Conservation (phyloP, 2,329 filamentous ascomycete genomes). For the Fusarium sp. region DNA sequence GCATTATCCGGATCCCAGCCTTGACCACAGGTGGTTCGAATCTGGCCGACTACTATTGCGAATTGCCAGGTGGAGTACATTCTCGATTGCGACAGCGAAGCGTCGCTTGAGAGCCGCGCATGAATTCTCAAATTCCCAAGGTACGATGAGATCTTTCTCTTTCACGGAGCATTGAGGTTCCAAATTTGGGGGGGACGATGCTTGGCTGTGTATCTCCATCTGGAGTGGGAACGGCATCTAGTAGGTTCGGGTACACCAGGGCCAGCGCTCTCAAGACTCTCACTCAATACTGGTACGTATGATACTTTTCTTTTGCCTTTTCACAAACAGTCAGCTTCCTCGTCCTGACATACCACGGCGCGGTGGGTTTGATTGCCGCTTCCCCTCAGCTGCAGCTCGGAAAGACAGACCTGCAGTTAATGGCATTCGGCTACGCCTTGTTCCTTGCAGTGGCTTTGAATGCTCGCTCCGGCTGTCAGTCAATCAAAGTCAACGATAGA, state of each 20-base stretch:
- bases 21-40: constrained; percentile 2
- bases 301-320: background rate
- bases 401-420: background rate
- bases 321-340: background rate
- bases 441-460: background rate
- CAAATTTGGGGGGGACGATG: background rate
- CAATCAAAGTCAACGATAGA: constrained; percentile 1
- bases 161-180: background rate
- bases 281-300: constrained; percentile 24
- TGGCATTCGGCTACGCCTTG: background rate
- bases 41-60: constrained; percentile 15
- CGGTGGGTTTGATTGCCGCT: background rate
- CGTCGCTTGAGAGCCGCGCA: constrained; percentile 39
- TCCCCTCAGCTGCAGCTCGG: background rate
- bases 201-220: background rate
- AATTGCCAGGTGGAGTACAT: constrained; percentile 6
- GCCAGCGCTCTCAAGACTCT: background rate
- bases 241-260: background rate
- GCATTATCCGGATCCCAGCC: background rate
- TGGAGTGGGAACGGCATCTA: background rate
- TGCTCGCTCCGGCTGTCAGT: background rate
- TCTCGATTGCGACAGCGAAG: constrained; percentile 21
- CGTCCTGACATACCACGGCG: background rate
- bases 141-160: constrained; percentile 30
- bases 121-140: constrained; percentile 50